phyloP scores from a whole-genome alignment of 192 early-diverging fungal species.

The Podila epicladia region DNA sequence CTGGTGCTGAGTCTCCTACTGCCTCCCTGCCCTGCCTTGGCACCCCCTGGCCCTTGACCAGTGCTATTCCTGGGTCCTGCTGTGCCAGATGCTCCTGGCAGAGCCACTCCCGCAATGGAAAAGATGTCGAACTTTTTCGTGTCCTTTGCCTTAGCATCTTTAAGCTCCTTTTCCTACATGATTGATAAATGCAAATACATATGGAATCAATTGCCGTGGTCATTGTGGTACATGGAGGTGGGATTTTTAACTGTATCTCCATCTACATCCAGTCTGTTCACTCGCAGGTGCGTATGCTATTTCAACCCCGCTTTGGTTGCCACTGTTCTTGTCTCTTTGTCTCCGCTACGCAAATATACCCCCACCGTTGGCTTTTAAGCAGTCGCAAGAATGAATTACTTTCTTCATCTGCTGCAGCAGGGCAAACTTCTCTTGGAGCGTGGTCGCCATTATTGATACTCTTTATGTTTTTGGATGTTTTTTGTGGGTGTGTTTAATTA shows the following conservation, averaged over 20 bases:
- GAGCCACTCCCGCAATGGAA: slow-evolving; percentile 5
- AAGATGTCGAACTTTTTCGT: slow-evolving; percentile 6
- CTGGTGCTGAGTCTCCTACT: background rate
- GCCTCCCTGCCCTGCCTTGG: background rate
- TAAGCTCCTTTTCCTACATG: slow-evolving; percentile 9
- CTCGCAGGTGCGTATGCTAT: background rate
- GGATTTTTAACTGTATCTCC: too few relatives aligned
- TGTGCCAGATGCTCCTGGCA: background rate
- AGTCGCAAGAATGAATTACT: slow-evolving; percentile 9
- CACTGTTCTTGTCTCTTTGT: background rate
- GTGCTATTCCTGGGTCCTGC: background rate
- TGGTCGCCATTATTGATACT: slow-evolving; percentile 23
- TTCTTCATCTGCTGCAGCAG: slow-evolving; percentile 49
- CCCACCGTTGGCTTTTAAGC: background rate
- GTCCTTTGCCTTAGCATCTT: slow-evolving; percentile 8
- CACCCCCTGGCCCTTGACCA: background rate
- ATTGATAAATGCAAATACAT: background rate
- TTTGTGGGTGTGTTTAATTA: background rate
- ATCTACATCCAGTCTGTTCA: background rate
- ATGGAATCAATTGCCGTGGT: background rate
- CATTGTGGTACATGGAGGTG: too few relatives aligned
- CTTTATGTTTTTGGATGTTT: background rate
- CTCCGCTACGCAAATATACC: background rate
- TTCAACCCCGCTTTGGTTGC: background rate
- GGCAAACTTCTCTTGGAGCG: slow-evolving; percentile 47